Percentiles rank a stretch among this genome's conserved stretches.
phyloP scores from a whole-genome alignment of 228 moss, liverwort and hornwort genomes.

The Sphagnum magellanicum region DNA sequence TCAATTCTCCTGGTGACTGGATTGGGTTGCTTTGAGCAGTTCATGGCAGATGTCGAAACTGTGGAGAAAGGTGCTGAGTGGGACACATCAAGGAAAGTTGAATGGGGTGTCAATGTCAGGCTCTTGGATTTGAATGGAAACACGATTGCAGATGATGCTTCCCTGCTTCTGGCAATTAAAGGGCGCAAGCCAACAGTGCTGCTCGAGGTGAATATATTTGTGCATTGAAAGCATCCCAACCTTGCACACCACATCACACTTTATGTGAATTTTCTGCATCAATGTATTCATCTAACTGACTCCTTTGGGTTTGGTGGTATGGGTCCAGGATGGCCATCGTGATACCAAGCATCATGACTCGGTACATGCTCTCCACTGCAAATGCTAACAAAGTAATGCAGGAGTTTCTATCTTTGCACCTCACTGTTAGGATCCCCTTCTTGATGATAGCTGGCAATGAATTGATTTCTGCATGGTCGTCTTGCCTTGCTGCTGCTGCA shows the following conservation, averaged over 20 bases:
- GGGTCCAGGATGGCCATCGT: conserved; percentile 30
- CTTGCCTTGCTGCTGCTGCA: background rate
- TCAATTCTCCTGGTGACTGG: background rate
- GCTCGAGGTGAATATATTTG: background rate
- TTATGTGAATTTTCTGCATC: too few relatives aligned
- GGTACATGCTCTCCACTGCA: conserved; percentile 11
- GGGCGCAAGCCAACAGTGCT: background rate
- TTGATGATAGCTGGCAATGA: background rate
- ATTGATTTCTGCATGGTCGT: background rate
- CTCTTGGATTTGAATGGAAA: conserved; percentile 19
- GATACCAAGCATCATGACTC: conserved; percentile 21
- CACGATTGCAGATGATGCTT: conserved; percentile 2
- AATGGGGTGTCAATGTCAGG: conserved; percentile 19
- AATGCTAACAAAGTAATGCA: background rate
- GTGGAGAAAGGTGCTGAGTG: conserved; percentile 4
- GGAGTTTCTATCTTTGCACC: background rate
- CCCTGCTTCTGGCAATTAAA: conserved; percentile 3
- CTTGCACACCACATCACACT: background rate
- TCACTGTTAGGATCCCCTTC: background rate
- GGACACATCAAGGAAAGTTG: conserved; percentile 8
- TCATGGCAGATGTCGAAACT: background rate
- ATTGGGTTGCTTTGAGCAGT: background rate
- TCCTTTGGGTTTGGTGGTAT: background rate
- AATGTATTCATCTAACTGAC: background rate
- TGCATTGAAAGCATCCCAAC: background rate